Conservation (phyloP, 352 stramenopile species). For the Phytophthora boehmeriae region DNA sequence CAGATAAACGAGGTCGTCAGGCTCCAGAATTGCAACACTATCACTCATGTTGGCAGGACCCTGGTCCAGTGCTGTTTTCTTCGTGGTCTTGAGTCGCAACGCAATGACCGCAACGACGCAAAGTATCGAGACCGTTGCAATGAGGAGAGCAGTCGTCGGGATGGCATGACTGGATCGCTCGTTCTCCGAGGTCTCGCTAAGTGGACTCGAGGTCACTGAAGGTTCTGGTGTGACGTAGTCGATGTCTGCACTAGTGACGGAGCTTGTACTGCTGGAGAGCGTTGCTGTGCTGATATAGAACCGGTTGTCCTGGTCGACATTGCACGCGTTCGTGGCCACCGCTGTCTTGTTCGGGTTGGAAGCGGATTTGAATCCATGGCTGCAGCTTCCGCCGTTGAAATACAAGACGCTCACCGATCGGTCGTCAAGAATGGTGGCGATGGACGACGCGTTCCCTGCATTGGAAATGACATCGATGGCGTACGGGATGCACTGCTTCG, state of each 20-base stretch:
- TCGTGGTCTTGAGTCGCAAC: conserved; percentile 29
- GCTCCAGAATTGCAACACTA: conserved; percentile 38
- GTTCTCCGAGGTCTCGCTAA: background rate
- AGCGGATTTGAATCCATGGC: background rate
- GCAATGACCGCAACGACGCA: conserved; percentile 12
- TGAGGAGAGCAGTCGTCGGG: background rate
- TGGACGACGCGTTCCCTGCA: conserved; percentile 11
- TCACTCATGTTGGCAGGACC: conserved; percentile 18
- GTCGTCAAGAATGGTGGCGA: conserved; percentile 24
- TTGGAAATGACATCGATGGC: conserved; percentile 24
- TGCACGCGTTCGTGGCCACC: conserved; percentile 24
- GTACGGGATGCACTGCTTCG: conserved; percentile 24
- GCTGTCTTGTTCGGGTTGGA: conserved; percentile 2
- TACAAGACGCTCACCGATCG: conserved; percentile 28
- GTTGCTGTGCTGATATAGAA: conserved; percentile 27
- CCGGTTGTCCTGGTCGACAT: conserved; percentile 16
- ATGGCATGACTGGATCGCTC: conserved; percentile 1
- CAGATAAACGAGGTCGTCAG: conserved; percentile 27
- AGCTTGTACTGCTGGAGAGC: conserved; percentile 7
- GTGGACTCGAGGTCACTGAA: conserved; percentile 4
- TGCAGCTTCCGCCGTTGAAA: conserved; percentile 22
- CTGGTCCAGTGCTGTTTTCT: conserved; percentile 8
- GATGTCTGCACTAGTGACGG: background rate
- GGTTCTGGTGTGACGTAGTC: too few species aligned
- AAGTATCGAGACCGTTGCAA: conserved; percentile 11